These are phyloP conservation scores for Pyrrhoderma lamaoense DNA, from an alignment of 1,284 basidiomycete genomes.

Conservation along the genomic window DNA sequence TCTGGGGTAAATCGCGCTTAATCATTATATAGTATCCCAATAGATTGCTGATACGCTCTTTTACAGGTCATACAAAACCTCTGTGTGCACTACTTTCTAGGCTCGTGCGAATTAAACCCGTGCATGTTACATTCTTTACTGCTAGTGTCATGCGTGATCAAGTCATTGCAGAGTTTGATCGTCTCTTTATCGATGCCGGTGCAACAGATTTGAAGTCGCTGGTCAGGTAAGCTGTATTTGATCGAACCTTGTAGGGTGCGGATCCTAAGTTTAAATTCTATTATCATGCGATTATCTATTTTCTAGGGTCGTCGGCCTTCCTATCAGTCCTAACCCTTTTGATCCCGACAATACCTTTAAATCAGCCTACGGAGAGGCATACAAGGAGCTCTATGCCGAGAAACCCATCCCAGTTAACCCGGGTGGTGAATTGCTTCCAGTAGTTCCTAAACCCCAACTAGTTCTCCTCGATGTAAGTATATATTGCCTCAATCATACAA, in stretches of 20 bases:
- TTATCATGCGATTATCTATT: background rate
- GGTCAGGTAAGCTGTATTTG: slow-evolving; percentile 2
- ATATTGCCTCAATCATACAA: background rate
- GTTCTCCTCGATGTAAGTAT: slow-evolving; percentile 11
- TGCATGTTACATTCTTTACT: slow-evolving; percentile 7
- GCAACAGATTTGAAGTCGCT: background rate
- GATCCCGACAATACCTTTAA: background rate
- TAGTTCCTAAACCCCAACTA: slow-evolving; percentile 3
- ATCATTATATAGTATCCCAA: background rate
- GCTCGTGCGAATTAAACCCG: background rate
- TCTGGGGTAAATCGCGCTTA: background rate
- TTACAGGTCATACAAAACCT: slow-evolving; percentile 9
- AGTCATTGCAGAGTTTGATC: slow-evolving; percentile 1
- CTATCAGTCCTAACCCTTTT: background rate
- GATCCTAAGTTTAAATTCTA: no score
- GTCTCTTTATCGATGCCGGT: background rate
- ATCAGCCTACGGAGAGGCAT: background rate
- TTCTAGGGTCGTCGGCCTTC: slow-evolving; percentile 11
- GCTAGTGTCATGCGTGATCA: background rate
- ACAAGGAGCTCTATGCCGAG: slow-evolving; percentile 1
- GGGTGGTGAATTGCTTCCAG: background rate
- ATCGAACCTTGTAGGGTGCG: background rate
- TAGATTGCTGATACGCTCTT: background rate
- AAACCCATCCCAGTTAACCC: background rate
- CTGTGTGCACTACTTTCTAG: slow-evolving; percentile 8